Conservation (phyloP, 2,329 filamentous ascomycete species). For the Kalaharituber pfeilii region DNA sequence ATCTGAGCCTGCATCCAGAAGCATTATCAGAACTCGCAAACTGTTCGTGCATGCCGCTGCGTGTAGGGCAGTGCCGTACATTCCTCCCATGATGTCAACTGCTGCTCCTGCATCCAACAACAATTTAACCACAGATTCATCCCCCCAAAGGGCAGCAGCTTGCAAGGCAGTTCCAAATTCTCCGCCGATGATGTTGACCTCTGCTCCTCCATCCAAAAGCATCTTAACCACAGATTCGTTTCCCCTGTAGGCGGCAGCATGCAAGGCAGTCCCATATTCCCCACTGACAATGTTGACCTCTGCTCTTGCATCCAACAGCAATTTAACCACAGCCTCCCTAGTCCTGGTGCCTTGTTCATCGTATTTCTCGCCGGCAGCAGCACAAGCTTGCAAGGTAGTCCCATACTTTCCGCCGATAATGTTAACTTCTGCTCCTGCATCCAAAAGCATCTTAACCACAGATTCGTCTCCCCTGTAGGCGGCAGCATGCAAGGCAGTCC, state of each 20-base stretch:
- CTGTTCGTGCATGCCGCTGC: slow-evolving; percentile 11
- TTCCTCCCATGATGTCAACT: not conserved
- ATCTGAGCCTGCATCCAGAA: slow-evolving; percentile 7
- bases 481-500: too few relatives aligned
- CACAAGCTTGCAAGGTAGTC: not conserved
- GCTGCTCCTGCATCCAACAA: not conserved
- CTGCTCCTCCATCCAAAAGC: slow-evolving; percentile 2
- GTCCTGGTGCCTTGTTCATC: too few relatives aligned
- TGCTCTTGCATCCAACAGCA: slow-evolving; percentile 23
- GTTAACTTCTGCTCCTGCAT: slow-evolving; percentile 13
- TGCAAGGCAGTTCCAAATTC: not conserved
- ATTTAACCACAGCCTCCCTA: slow-evolving; percentile 5
- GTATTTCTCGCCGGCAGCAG: not conserved
- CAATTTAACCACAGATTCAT: not conserved
- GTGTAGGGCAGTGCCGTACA: slow-evolving; percentile 7
- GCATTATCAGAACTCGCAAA: slow-evolving; percentile 1
- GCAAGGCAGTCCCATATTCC: slow-evolving; percentile 3
- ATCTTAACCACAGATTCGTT: slow-evolving; percentile 1
- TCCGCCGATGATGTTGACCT: not conserved
- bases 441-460: slow-evolving; percentile 11
- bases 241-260: not conserved
- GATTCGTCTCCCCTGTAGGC: slow-evolving; percentile 6
- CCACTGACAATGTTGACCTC: slow-evolving; percentile 20
- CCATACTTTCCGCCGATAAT: slow-evolving; percentile 10
- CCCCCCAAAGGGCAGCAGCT: not conserved